Base-by-base conservation (phyloP, 345 rosid species). In the Citrus reticulata region DNA sequence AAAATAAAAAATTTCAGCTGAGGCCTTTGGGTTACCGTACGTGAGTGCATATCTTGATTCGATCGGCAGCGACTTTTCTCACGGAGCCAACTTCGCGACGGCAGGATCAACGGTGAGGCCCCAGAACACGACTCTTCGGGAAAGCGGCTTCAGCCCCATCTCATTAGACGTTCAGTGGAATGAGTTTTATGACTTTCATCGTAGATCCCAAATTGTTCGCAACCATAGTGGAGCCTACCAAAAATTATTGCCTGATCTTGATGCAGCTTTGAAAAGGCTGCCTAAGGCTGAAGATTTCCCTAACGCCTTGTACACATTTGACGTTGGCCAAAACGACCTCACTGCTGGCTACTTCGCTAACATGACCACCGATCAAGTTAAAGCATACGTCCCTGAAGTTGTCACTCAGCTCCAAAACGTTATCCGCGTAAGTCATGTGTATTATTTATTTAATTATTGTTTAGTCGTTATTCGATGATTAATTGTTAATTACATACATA, bases 71-170 rank as follows among this genome's bases (percentile, higher is more conserved):
- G 93, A 92, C 86, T 95, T 93, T 83, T 88, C 78, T 65, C 88
- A 91, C 22, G 99, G 99, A 22, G 98, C 94, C 77, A 95, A 93
- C 84, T 95, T 93, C 29, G 99, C 99, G 13, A 93, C 98, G 0
- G 96, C 96, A 1, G 99, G 97, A 11, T 95, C 99, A 2, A 92
- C 98, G 58, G 84, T 95, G 54, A 87, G 95, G 80, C 95, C 93
- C 54, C 90, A 84, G 73, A 93, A 93, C 87, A 77, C 89, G 0
- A 92, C 95, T 66, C 87, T 92, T 57, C 87, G 62, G 4, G 93
- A 93, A 40, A 85, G 90, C 54, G 98, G 98, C 3, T 93, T 87
- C 85, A 95, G 99, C 19, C 99, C 99, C 49, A 83, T 93, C 70
- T 93, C 95, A 54, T 83, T 94, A 40, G 90, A 94, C 49, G 92